Evolutionary conservation across 306 rosid species (phyloP).

Genomic region (Senna tora): DNA sequence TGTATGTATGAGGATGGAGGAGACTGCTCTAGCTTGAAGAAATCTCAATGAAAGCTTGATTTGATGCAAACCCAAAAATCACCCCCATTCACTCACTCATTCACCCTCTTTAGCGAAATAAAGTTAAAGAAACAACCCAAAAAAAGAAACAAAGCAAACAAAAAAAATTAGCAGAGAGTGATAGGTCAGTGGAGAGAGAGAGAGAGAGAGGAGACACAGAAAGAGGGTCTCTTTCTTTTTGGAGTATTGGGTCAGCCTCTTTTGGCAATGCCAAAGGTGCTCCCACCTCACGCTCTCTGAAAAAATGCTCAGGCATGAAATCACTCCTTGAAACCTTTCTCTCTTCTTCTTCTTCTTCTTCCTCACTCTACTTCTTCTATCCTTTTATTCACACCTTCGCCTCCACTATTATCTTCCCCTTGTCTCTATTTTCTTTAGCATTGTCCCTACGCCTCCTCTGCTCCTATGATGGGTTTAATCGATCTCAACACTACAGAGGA

Average conservation of each 20-base stretch:
- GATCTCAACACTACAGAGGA: conserved; percentile 98
- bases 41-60: conserved; percentile 52
- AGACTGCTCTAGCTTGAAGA: conserved; percentile 35
- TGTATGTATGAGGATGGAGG: no score
- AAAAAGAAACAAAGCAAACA: conserved; percentile 44
- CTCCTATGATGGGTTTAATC: conserved; percentile 69
- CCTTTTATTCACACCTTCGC: conserved; percentile 9
- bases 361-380: background rate
- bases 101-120: conserved; percentile 40
- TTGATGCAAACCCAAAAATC: conserved; percentile 56
- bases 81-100: conserved; percentile 32
- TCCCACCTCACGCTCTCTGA: conserved; percentile 47
- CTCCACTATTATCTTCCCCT: conserved; percentile 17
- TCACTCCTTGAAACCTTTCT: conserved; percentile 40
- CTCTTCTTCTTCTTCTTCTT: background rate
- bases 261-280: conserved; percentile 73
- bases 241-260: conserved; percentile 60
- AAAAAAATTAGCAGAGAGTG: conserved; percentile 39
- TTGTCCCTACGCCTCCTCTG: conserved; percentile 3
- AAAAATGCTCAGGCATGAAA: conserved; percentile 67
- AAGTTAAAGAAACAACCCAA: conserved; percentile 38
- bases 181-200: conserved; percentile 37
- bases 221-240: conserved; percentile 52
- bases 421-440: conserved; percentile 32
- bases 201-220: conserved; percentile 28